Evolutionary conservation across 306 rosid genomes (phyloP), one percentile per base, ranked within the genome.

Genomic region (Cyamopsis tetragonoloba): DNA sequence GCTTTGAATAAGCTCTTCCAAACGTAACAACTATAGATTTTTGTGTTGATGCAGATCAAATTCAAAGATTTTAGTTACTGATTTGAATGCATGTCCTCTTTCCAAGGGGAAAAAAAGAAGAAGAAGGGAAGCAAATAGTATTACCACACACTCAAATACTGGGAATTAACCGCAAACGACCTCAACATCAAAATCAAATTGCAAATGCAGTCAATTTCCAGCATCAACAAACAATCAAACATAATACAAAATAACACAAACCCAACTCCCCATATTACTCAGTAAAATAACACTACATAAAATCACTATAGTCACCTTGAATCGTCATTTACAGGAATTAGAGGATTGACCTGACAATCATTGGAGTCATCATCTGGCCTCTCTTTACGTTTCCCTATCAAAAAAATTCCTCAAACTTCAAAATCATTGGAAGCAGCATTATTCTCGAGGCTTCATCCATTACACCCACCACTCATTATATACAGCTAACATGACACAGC

Each of bases 351-450:
- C 77, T 62, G 73, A 48, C 80, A 44, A 62, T 74, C 85, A 74
- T 53, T 60, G 35, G 71, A 77, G 51, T 81, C 88, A 68, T 41
- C 81, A 71, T 82, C 62, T 4, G 76, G 28, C 26, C 96, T 85
- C 65, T 78, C 95, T 62, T 93, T 88, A 66, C 96, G 88, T 77
- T 93, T 92, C 80, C 96, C 95, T 92, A 81, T 20, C 13, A 77
- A 70, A 55, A 44, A 4, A 6, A 3, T 9, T 3, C 5, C 18
- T 19, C 59, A 60, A 56, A 27, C 18, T 5, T 5, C 41, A 39
- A 18, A 18, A 15, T 28, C 75, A 62, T 3, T 28, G n/a, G 5
- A 46, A 37, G 11, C 67, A 17, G 38, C 64, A 51, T 43, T 15
- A 28, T 30, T 46, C 49, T 37, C 22, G n/a, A 58, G 61, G 26